Percentiles rank a stretch among this genome's conserved stretches.
Conservation (phyloP, 768 basidiomycete genomes). For the Pleurotus platypus region DNA sequence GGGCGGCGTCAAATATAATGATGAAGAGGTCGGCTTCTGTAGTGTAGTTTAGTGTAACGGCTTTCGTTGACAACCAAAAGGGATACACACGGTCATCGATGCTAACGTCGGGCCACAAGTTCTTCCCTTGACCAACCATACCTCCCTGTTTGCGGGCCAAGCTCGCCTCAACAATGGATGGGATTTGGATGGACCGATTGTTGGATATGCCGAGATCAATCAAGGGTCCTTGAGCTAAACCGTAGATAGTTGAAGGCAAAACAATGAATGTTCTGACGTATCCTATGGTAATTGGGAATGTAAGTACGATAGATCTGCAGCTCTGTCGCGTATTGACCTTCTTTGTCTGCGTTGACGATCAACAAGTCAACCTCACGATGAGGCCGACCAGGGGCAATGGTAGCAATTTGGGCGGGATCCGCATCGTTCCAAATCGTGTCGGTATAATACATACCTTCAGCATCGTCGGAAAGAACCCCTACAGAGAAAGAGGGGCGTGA, state of each 20-base stretch:
- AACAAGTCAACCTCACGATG: conserved; percentile 50
- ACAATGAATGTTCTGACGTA: conserved; percentile 50
- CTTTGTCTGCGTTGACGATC: conserved; percentile 42
- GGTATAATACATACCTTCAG: conserved; percentile 32
- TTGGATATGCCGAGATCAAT: conserved; percentile 52
- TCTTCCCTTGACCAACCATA: conserved; percentile 21
- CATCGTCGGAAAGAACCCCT: conserved; percentile 29
- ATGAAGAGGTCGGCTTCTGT: conserved; percentile 44
- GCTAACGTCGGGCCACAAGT: conserved; percentile 20
- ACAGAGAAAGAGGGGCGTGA: background rate
- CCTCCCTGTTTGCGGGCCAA: conserved; percentile 16
- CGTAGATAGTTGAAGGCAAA: conserved; percentile 57
- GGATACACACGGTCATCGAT: conserved; percentile 13
- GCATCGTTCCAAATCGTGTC: conserved; percentile 46
- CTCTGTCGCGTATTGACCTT: conserved; percentile 28
- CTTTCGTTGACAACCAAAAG: background rate
- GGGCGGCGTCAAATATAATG: conserved; percentile 35
- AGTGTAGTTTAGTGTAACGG: too few species aligned
- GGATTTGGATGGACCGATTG: conserved; percentile 20
- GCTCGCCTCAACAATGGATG: conserved; percentile 16
- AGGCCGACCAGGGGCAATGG: conserved; percentile 37
- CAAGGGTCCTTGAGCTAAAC: conserved; percentile 43
- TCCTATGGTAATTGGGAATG: conserved; percentile 24
- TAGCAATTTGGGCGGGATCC: conserved; percentile 41
- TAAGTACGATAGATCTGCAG: background rate